A percentile compares a stretch with the other conserved stretches of the same genome.
Evolutionary conservation across 306 rosid species (phyloP).

Genomic region (Nissolia schottii): DNA sequence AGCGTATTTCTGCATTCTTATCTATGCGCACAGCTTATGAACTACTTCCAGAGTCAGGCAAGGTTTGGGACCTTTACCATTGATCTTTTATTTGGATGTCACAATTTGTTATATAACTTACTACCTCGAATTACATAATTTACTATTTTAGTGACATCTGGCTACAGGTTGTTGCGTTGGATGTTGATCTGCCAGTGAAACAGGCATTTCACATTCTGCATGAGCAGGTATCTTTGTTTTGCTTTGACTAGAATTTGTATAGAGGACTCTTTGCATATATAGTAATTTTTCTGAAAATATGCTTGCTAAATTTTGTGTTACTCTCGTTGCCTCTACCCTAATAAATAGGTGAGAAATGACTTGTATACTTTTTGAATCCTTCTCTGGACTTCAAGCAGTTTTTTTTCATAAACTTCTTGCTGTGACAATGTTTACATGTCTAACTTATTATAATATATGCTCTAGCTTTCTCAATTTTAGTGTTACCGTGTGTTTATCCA

Average conservation of each 20-base stretch:
- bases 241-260: conserved; percentile 2
- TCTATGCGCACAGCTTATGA: conserved; percentile 75
- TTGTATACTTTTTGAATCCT: conserved; percentile 9
- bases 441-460: neutral
- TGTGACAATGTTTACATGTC: neutral
- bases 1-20: conserved; percentile 72
- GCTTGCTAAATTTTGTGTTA: conserved; percentile 8
- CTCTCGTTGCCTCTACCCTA: conserved; percentile 10
- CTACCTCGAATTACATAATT: neutral
- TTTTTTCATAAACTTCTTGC: conserved; percentile 11
- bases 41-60: conserved; percentile 99
- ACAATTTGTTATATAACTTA: conserved; percentile 8
- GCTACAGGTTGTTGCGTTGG: conserved; percentile 82
- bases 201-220: conserved; percentile 95
- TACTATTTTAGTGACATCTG: conserved; percentile 24
- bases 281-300: neutral
- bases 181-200: conserved; percentile 88
- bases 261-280: neutral
- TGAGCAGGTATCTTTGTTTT: conserved; percentile 67
- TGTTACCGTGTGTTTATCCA: neutral
- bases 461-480: neutral
- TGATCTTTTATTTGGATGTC: neutral
- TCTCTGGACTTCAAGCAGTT: neutral
- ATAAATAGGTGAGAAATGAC: neutral
- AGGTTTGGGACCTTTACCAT: conserved; percentile 73